Base-by-base conservation (phyloP, 208 protist species). In the Tetramitus jugosus region DNA sequence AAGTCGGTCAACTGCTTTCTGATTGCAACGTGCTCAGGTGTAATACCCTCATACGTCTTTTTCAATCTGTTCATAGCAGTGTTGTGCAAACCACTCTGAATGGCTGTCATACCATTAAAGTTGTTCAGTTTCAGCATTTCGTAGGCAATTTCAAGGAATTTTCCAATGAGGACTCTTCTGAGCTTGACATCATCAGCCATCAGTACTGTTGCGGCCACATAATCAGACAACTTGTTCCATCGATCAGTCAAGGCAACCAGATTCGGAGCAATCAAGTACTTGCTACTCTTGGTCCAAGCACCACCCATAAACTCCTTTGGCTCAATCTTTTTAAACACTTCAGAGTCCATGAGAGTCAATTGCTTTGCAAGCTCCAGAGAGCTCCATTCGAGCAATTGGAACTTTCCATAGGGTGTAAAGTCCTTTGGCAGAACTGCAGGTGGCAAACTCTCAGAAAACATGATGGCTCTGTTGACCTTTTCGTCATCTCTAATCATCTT, bases 251-350 rank as follows among this genome's bases (percentile, higher is more conserved):
- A 72, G 17, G 2, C 10, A 17, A 75, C 61, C 20, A 82, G 78
- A 60, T 82, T 82, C 23, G 80, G 3, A 23, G 80, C 80, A 13
- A n/a, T 3, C 10, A 39, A 14, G 26, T 82, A 37, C 31, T 65
- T 61, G 13, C 33, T 20, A 17, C 0, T 31, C 10, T 77, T 43
- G 8, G 35, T 40, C 74, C 74, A 82, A 35, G 39, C 39, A 49
- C 77, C 29, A 17, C 26, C 43, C 3, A 82, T 60, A 49, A 29
- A 82, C 31, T 82, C 80, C 3, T 82, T 61, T 7, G 78, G 64
- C 69, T 82, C 78, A 61, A 82, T 82, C 23, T 60, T 82, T 49
- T 69, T 61, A 23, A 79, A 82, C 4, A 82, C n/a, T 13, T 82
- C 45, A 67, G 23, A 39, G 29, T 81, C 78, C 35, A 79, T 78